phyloP scores from a whole-genome alignment of 2,329 filamentous ascomycete genomes.

The Phaeosphaeriaceae sp. region DNA sequence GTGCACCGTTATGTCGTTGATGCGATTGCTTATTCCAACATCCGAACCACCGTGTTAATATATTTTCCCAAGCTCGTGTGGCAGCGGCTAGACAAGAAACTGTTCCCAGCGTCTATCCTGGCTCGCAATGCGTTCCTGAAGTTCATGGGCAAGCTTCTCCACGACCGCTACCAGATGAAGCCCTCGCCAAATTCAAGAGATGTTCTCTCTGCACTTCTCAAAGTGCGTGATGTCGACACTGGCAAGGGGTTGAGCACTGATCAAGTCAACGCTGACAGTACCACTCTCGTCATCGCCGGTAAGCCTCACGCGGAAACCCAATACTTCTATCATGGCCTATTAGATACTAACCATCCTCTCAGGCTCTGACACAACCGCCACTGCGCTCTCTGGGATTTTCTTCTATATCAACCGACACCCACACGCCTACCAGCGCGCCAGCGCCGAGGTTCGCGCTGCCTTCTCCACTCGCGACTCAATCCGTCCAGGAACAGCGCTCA shows the following conservation, averaged over 20 bases:
- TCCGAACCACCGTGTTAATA: constrained; percentile 42
- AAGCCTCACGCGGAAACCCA: too few species aligned
- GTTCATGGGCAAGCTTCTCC: constrained; percentile 21
- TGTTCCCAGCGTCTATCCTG: constrained; percentile 41
- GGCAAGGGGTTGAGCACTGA: constrained; percentile 41
- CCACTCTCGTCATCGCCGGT: constrained; percentile 34
- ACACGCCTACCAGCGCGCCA: constrained; percentile 18
- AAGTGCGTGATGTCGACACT: constrained; percentile 39
- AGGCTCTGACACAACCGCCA: constrained; percentile 45
- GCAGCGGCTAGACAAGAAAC: constrained; percentile 35
- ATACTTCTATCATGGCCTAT: too few species aligned
- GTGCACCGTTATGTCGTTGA: constrained; percentile 44
- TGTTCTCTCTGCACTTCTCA: constrained; percentile 44
- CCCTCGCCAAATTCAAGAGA: constrained; percentile 20
- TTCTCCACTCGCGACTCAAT: constrained; percentile 28
- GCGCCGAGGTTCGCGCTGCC: constrained; percentile 23
- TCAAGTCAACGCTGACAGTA: constrained; percentile 52
- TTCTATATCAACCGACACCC: constrained; percentile 49
- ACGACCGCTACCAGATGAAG: constrained; percentile 1
- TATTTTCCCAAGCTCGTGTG: constrained; percentile 29
- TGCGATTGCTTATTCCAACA: constrained; percentile 44
- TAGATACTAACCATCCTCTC: too few species aligned
- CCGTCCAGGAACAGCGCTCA: constrained; percentile 21
- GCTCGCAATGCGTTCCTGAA: constrained; percentile 23
- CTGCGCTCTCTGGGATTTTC: constrained; percentile 39